Evolutionary conservation across 1,284 basidiomycete species (phyloP).

Genomic region (Cerrena zonata): DNA sequence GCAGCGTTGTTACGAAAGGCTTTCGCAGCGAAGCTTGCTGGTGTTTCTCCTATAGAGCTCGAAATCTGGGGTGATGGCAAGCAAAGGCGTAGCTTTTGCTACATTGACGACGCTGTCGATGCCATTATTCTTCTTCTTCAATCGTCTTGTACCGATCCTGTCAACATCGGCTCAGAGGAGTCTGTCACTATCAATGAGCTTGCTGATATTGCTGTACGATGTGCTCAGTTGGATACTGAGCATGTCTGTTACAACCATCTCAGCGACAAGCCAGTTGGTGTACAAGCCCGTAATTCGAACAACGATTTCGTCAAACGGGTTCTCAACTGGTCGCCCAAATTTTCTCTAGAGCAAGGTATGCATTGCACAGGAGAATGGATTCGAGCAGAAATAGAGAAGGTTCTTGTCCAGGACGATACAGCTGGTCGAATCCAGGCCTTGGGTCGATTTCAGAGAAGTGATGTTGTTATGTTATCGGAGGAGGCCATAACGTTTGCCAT

Average conservation of each 20-base stretch:
- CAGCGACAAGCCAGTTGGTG: conserved; percentile 37
- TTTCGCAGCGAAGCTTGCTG: conserved; percentile 27
- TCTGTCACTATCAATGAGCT: conserved; percentile 41
- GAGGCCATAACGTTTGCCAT: no score
- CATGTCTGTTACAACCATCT: conserved; percentile 28
- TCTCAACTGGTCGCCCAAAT: conserved; percentile 42
- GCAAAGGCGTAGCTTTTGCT: conserved; percentile 52
- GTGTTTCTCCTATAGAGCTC: conserved; percentile 21
- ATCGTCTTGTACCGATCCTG: conserved; percentile 29
- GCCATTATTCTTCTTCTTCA: conserved; percentile 40
- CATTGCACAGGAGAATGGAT: no score
- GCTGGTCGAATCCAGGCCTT: no score
- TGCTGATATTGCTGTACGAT: conserved; percentile 35
- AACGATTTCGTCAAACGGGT: conserved; percentile 33
- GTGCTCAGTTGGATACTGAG: conserved; percentile 27
- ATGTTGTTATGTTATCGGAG: no score
- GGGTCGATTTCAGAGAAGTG: no score
- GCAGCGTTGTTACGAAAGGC: conserved; percentile 55
- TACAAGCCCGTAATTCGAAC: conserved; percentile 48
- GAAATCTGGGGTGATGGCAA: conserved; percentile 55
- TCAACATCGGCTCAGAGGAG: conserved; percentile 51
- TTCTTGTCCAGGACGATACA: no score
- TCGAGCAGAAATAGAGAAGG: no score
- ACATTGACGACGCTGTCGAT: conserved; percentile 47
- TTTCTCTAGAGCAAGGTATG: no score